Evolutionary conservation across 768 basidiomycete genomes (phyloP), one percentile per base, ranked within the genome.

Genomic region (Xerocomellus intermedius): DNA sequence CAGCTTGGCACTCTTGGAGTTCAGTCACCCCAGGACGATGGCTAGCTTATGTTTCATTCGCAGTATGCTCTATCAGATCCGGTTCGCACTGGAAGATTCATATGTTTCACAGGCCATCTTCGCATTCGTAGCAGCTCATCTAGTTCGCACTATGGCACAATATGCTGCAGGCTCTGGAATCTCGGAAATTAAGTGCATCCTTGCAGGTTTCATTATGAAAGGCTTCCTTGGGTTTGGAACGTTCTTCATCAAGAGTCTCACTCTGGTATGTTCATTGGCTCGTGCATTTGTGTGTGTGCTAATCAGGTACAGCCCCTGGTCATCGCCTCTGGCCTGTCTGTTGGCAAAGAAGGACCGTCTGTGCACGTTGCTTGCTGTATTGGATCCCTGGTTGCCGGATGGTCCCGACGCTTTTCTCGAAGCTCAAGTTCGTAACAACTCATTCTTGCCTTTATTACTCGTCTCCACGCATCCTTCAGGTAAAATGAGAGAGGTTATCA

Each of bases 131-230:
- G 91, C 95, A 5, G 90, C 94, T 0, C 92, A 91, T 68, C 79
- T 99, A 12, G 97, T 98, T 52, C 81, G 83, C 50, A 85, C 84
- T 9, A 83, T 95, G 64, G 95, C 96, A 9, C 94, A 86, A 50
- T 96, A 96, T 71, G 95, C 97, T 14, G 97, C 97, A 19, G 95
- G 97, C 6, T 98, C 95, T 55, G 97, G 97, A 48, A 98, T 99
- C 45, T 93, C 95, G 21, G 97, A 99, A 73, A 98, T 99, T 73
- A 99, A 98, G 66, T 97, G 94, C 68, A 98, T 98, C 62, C 77
- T 99, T 30, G 92, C 91, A 9, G 97, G 97, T 4, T 99, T 99
- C 74, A 80, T 95, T 62, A 98, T 99, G 90, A 87, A 97, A 70
- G 94, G 94, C 0, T 99, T 89, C 72, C 79, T 98, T 35, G 89